Base-by-base conservation (phyloP, 129 eudicot species). In the Sambucus nigra region DNA sequence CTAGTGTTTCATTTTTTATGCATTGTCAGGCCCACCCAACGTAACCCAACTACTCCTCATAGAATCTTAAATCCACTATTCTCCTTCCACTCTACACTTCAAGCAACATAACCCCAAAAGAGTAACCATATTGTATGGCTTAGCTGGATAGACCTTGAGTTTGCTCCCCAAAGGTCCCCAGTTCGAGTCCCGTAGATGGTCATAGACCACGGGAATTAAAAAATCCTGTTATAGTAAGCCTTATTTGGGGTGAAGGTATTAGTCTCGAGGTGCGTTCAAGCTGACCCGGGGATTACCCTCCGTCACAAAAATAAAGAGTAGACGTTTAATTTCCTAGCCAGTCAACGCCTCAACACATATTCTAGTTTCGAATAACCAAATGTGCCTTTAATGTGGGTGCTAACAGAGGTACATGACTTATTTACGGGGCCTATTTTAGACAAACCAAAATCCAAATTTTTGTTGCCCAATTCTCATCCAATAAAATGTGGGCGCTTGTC, bases 51-150 rank as follows among this genome's bases (percentile, higher is more conserved):
- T 65, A 51, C 9, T 71, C 71, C 63, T 65, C 68, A 23, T 40
- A 52, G 13, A 54, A 14, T 17, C 57, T 39, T 35, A 24, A 22
- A 49, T 72, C 67, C 64, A 72, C 61, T n/a, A 69, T 69, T 40
- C 69, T 60, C 47, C 68, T 61, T 20, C 65, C 78, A 38, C 62
- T 53, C 31, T 59, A 40, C n/a, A 68, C 67, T 60, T 60, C 67
- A 55, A 35, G 47, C 51, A 69, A 47, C 19, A 69, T 59, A 10
- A 69, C 68, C 44, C 73, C 73, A 31, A 68, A 59, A 45, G 73
- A 54, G 51, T n/a, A n/a, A n/a, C n/a, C n/a, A n/a, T n/a, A n/a
- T n/a, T n/a, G n/a, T n/a, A n/a, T n/a, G n/a, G n/a, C n/a, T n/a
- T n/a, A n/a, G n/a, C n/a, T n/a, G n/a, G n/a, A n/a, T n/a, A n/a